phyloP scores from a whole-genome alignment of 345 rosid genomes.

The Citropsis articulata region DNA sequence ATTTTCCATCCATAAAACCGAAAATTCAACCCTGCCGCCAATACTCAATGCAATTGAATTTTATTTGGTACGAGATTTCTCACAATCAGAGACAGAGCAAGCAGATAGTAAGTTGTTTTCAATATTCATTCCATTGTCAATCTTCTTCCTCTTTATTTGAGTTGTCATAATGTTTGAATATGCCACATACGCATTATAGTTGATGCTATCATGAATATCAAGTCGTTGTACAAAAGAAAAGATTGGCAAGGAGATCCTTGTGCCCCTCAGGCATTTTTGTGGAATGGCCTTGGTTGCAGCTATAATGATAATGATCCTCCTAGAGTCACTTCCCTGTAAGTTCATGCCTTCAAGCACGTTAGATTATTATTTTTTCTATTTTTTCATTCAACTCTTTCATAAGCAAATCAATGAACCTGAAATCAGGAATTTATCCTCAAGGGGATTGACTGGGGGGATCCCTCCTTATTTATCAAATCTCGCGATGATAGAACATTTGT shows the following conservation, averaged over 20 bases:
- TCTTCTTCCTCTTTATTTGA: not conserved
- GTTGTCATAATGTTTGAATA: too few relatives aligned
- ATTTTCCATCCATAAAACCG: slow-evolving; percentile 21
- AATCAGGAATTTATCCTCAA: slow-evolving; percentile 30
- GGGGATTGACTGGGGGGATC: slow-evolving; percentile 31
- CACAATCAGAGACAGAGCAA: slow-evolving; percentile 26
- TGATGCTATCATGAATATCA: slow-evolving; percentile 32
- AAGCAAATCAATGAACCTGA: not conserved
- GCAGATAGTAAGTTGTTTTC: slow-evolving; percentile 31
- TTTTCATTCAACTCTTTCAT: not conserved
- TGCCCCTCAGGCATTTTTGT: slow-evolving; percentile 21
- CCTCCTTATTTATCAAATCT: slow-evolving; percentile 25
- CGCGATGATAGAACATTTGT: slow-evolving; percentile 20
- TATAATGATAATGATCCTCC: slow-evolving; percentile 12
- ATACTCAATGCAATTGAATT: slow-evolving; percentile 38
- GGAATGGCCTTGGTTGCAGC: slow-evolving; percentile 37
- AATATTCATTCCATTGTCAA: not conserved
- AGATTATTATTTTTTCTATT: not conserved
- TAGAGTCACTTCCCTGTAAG: slow-evolving; percentile 32
- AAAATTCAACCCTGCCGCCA: slow-evolving; percentile 50
- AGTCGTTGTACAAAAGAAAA: slow-evolving; percentile 19
- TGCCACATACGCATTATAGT: slow-evolving; percentile 1
- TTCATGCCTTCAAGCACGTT: not conserved
- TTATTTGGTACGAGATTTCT: slow-evolving; percentile 25
- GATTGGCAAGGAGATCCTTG: slow-evolving; percentile 53